Percentiles rank a stretch among this genome's conserved stretches.
These are phyloP conservation scores for Colletotrichum trifolii DNA, from an alignment of 2,329 filamentous ascomycete species.

Conservation along the genomic window DNA sequence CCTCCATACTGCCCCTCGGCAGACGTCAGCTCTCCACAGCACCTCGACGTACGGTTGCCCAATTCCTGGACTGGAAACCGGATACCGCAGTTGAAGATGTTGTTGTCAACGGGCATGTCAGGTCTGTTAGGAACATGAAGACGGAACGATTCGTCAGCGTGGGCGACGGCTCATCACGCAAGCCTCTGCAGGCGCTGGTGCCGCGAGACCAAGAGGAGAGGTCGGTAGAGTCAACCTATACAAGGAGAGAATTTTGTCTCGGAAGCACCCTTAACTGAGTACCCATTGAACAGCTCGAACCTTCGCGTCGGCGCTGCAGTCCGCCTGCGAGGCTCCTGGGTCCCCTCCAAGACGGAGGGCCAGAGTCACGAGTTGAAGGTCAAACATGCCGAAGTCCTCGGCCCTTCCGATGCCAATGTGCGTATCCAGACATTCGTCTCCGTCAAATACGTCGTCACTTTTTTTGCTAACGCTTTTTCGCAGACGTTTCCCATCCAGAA, in stretches of 20 bases:
- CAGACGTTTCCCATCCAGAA: constrained; percentile 95
- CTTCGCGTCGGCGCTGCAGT: constrained; percentile 86
- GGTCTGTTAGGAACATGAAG: constrained; percentile 89
- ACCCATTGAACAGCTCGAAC: constrained; percentile 59
- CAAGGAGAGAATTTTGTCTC: constrained; percentile 38
- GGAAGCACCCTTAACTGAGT: constrained; percentile 31
- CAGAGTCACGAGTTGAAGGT: constrained; percentile 87
- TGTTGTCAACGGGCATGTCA: constrained; percentile 80
- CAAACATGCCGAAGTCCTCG: constrained; percentile 74
- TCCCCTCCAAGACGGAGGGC: constrained; percentile 72
- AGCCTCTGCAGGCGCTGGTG: constrained; percentile 83
- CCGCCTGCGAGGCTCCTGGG: constrained; percentile 81
- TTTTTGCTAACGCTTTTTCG: background rate
- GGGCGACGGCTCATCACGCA: constrained; percentile 85
- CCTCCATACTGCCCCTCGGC: constrained; percentile 1
- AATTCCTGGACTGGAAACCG: constrained; percentile 65
- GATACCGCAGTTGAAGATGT: constrained; percentile 58
- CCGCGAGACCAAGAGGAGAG: constrained; percentile 75
- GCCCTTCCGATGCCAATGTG: constrained; percentile 83
- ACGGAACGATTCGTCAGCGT: constrained; percentile 84
- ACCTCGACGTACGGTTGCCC: constrained; percentile 61
- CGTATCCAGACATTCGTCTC: constrained; percentile 45
- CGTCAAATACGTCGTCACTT: constrained; percentile 16
- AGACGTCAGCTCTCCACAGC: constrained; percentile 47
- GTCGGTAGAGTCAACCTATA: constrained; percentile 61